A percentile compares a stretch with the other conserved stretches of the same genome.
These are phyloP conservation scores for Trapa bicornis DNA, from an alignment of 345 rosid species.

Conservation along the genomic window DNA sequence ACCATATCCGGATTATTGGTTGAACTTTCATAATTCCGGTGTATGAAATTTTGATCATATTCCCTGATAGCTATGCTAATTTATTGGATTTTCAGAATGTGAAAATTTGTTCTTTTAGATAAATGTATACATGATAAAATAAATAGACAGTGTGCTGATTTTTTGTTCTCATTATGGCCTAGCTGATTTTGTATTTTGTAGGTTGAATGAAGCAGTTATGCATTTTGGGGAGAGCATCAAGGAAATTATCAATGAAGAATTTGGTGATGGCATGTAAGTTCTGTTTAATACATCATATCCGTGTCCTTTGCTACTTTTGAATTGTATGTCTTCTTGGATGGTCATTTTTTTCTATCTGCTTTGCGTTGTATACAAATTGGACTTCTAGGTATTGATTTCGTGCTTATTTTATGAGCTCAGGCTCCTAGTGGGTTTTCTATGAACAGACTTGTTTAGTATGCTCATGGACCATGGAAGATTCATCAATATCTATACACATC, in stretches of 20 bases:
- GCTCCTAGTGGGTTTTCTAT: neutral
- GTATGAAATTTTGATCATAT: neutral
- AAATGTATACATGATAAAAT: neutral
- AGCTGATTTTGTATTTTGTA: conserved; percentile 10
- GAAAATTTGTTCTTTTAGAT: neutral
- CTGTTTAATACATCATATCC: neutral
- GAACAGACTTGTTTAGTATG: neutral
- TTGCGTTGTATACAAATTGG: neutral
- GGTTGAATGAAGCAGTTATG: conserved; percentile 94
- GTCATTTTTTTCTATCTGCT: neutral
- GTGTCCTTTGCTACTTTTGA: neutral
- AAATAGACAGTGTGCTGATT: neutral
- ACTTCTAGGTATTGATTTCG: neutral
- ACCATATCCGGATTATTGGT: neutral
- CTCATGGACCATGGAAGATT: no score
- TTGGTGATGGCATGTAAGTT: conserved; percentile 89
- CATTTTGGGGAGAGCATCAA: conserved; percentile 94
- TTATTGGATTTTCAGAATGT: neutral
- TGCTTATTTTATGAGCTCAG: neutral
- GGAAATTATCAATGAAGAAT: conserved; percentile 86
- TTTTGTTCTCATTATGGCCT: neutral
- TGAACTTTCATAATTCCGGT: neutral
- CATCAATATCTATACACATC: no score
- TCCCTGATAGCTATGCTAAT: neutral
- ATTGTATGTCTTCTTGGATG: neutral